Base-by-base conservation (phyloP, 306 rosid species). In the Abrus pulchellus region DNA sequence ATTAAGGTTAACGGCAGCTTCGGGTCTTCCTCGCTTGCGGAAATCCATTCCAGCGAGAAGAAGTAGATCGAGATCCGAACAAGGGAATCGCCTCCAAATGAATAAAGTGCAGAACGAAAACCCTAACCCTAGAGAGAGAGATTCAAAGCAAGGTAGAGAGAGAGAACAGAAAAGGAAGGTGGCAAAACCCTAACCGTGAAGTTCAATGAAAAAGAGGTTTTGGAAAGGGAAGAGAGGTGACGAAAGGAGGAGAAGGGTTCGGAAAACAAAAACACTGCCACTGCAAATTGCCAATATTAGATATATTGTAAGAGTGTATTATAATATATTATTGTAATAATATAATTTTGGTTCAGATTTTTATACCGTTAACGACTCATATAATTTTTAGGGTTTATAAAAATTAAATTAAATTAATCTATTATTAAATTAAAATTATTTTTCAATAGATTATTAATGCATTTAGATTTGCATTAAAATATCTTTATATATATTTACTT, bases 11-110 rank as follows among this genome's bases (percentile, higher is more conserved):
- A 71, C 52, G 55, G 75, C 81, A 45, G 68, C 11, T 1, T 83
- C 93, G 4, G 78, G 82, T 63, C 97, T 91, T 29, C 91, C 93
- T 62, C 93, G 86, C 86, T 91, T 91, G 20, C 93, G 93, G 71
- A 33, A 28, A 83, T 88, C 92, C 94, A 90, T 80, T 38, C 40
- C 33, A 59, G 69, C 53, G 14, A 33, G 4, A 68, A 41, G 45
- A 38, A 5, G 20, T 79, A 57, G 81, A 75, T 86, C 92, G 72
- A 83, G 95, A 88, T 90, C 91, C 82, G 52, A 45, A 75, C 48
- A 57, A 38, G 7, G 4, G 53, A 60, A 62, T 27, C n/a, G 8
- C 1, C 33, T 53, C 34, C 44, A 9, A 38, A 62, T 0, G 40
- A 33, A 44, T 32, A 20, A 20, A 20, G 20, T 20, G 20, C 20